These are phyloP conservation scores for Darksidea phi DNA, from an alignment of 495 filamentous ascomycete species.

Conservation along the genomic window DNA sequence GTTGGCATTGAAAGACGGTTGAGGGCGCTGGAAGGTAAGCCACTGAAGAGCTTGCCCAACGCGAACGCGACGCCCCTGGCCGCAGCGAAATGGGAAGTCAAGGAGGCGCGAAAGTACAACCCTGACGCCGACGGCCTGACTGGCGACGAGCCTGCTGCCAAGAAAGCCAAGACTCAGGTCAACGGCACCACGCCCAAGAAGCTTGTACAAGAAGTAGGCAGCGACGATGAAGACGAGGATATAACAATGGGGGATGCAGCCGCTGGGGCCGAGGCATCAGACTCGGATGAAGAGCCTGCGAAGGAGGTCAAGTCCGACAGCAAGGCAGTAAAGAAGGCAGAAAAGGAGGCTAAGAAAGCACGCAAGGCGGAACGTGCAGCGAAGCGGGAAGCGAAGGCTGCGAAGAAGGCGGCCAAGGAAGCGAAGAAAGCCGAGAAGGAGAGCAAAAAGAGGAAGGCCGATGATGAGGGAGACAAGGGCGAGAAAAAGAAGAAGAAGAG, in stretches of 20 bases:
- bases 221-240: conserved; percentile 33
- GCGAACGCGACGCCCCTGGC: conserved; percentile 62
- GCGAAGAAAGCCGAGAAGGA: conserved; percentile 31
- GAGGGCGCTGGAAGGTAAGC: conserved; percentile 84
- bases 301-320: conserved; percentile 47
- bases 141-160: conserved; percentile 63
- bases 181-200: conserved; percentile 23
- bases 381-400: conserved; percentile 77
- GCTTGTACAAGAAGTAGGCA: conserved; percentile 30
- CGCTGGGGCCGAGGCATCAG: conserved; percentile 20
- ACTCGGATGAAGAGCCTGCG: conserved; percentile 35
- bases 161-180: conserved; percentile 34
- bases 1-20: conserved; percentile 83
- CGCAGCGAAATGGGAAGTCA: conserved; percentile 82
- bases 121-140: conserved; percentile 83
- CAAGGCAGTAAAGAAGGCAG: conserved; percentile 48
- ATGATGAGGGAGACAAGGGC: conserved; percentile 32
- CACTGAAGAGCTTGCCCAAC: conserved; percentile 71
- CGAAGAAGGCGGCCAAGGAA: conserved; percentile 62
- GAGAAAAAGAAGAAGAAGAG: conserved; percentile 47
- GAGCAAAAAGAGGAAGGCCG: conserved; percentile 36
- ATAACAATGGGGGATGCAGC: conserved; percentile 25
- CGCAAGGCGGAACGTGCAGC: conserved; percentile 56
- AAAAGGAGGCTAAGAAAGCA: conserved; percentile 52
- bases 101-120: conserved; percentile 95